Evolutionary conservation across 805 yeast species (phyloP).

Genomic region (Jamesozyma rosinii): DNA sequence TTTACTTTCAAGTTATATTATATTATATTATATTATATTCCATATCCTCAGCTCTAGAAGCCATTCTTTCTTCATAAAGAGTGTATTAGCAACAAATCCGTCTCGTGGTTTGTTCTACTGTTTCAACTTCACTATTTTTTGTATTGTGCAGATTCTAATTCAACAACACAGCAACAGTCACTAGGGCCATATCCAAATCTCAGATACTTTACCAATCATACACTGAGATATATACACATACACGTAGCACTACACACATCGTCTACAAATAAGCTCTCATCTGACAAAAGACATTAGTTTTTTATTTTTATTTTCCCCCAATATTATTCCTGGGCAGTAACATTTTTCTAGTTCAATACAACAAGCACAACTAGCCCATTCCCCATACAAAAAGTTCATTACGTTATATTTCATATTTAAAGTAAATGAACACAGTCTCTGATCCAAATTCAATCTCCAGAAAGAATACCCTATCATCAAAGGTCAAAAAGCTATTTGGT

Average conservation of each 20-base stretch:
- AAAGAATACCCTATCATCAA: constrained; percentile 6
- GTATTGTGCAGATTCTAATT: too few species aligned
- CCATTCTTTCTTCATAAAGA: not conserved
- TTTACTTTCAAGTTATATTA: not conserved
- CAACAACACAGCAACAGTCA: too few species aligned
- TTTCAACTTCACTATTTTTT: not conserved
- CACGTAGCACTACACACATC: not conserved
- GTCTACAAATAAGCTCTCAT: not conserved
- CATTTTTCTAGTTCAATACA: too few species aligned
- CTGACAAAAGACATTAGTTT: too few species aligned
- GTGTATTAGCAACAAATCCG: not conserved
- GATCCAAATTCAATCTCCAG: not conserved
- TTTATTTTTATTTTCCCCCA: too few species aligned
- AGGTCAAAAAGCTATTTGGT: constrained; percentile 8
- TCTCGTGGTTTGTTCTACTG: not conserved
- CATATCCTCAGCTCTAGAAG: too few species aligned
- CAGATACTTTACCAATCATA: too few species aligned
- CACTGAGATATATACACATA: not conserved
- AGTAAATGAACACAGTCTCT: not conserved
- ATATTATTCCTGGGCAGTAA: not conserved
- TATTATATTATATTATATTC: too few species aligned
- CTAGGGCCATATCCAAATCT: too few species aligned
- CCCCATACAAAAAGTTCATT: not conserved
- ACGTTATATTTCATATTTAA: not conserved
- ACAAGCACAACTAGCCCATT: not conserved